A percentile compares a stretch with the other conserved stretches of the same genome.
Conservation (phyloP, 2,329 filamentous ascomycete genomes). For the Penicillium sp. region DNA sequence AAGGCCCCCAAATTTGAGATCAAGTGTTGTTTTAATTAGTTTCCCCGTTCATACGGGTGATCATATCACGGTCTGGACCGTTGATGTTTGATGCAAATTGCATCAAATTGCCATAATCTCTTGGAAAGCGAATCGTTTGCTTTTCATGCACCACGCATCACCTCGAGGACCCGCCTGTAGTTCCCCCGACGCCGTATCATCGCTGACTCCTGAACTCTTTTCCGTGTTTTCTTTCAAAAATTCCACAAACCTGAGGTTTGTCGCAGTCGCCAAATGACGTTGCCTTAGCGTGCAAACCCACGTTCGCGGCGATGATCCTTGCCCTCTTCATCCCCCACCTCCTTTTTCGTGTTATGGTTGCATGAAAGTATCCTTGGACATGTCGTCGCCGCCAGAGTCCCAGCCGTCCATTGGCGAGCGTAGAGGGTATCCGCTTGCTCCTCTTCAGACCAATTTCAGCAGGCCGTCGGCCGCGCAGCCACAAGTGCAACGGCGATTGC, state of each 20-base stretch:
- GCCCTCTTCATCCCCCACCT: slow-evolving; percentile 14
- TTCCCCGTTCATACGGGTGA: too few relatives aligned
- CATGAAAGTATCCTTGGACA: too few relatives aligned
- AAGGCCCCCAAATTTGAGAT: too few relatives aligned
- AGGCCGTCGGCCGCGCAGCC: slow-evolving; percentile 17
- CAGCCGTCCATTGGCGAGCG: slow-evolving; percentile 33
- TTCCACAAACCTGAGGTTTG: neutral
- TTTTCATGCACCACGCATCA: slow-evolving; percentile 15
- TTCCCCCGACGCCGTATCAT: slow-evolving; percentile 6
- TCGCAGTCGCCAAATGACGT: slow-evolving; percentile 12
- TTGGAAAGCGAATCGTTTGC: slow-evolving; percentile 5
- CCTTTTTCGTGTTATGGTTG: slow-evolving; percentile 9
- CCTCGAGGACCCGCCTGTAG: slow-evolving; percentile 7
- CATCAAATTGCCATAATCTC: neutral
- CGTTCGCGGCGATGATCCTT: slow-evolving; percentile 20
- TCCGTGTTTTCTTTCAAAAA: slow-evolving; percentile 3
- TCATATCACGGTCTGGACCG: neutral
- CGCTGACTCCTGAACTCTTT: slow-evolving; percentile 13
- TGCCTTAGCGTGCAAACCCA: slow-evolving; percentile 14
- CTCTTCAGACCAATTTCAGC: slow-evolving; percentile 37
- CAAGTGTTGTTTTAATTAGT: too few relatives aligned
- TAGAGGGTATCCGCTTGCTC: slow-evolving; percentile 33
- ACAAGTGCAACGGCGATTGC: slow-evolving; percentile 17
- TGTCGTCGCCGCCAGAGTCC: neutral
- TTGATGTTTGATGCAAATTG: too few relatives aligned